Base-by-base conservation (phyloP, 495 filamentous ascomycete genomes). In the Entonaema liquescens region DNA sequence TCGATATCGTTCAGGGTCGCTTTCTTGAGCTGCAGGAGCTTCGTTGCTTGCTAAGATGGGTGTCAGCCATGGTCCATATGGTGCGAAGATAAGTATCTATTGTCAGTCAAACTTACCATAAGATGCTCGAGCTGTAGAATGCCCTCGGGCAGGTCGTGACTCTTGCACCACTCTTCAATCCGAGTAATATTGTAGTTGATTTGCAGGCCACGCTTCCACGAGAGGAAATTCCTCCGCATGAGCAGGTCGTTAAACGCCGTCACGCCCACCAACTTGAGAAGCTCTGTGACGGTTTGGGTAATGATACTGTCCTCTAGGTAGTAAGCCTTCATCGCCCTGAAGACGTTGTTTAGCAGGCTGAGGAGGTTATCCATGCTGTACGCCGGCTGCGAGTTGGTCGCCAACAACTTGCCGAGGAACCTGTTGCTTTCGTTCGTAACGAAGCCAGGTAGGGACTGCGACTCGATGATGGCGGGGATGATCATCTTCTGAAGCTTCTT, bases 171-270 rank as follows among this genome's bases (percentile, higher is more conserved):
- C 82, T 99, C 96, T 80, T 99, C 96, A 62, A 99, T 98, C 31
- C 96, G 89, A 25, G 96, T 99, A 77, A 99, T 99, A 81, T 99
- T 98, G 84, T 99, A 99, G 81, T 99, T 99, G 82, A 99, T 99
- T 83, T 99, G 96, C 53, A 99, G 84, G 64, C 96, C 96, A 78
- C 96, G 91, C 84, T 99, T 99, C 96, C 96, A 99, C 13, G 94
- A 97, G 61, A 99, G 88, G 87, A 99, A 99, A 79, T 98, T 98
- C 67, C 96, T 88, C 60, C 96, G 88, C 93, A 99, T 97, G 47
- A 99, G 88, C 54, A 99, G 86, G 78, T 99, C 96, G 79, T 99
- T 99, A 82, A 99, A 99, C 15, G 96, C 96, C 3, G 96, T 99
- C 36, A 99, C 96, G 67, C 96, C 96, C 56, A 99, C 96, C 40